Conservation (phyloP, 441 rosid species). For the Eruca vesicaria region DNA sequence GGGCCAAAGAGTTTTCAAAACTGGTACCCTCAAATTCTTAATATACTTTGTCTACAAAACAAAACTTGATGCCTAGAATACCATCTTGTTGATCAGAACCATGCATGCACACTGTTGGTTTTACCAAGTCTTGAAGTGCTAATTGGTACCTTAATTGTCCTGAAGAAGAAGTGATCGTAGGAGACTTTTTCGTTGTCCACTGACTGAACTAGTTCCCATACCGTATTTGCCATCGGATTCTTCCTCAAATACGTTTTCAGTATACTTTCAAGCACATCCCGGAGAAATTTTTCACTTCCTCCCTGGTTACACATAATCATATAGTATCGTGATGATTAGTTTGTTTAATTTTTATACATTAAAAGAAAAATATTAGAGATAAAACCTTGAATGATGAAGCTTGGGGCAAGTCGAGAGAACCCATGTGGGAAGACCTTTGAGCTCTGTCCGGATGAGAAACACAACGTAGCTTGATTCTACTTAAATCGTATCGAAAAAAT, state of each 20-base stretch:
- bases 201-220: slow-evolving; percentile 59
- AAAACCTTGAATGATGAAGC: slow-evolving; percentile 29
- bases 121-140: background rate
- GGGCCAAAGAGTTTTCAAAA: background rate
- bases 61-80: background rate
- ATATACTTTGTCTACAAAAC: background rate
- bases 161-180: slow-evolving; percentile 85
- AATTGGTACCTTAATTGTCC: slow-evolving; percentile 69
- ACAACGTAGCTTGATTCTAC: slow-evolving; percentile 2
- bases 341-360: background rate
- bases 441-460: background rate
- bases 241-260: slow-evolving; percentile 60
- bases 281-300: slow-evolving; percentile 57
- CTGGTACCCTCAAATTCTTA: background rate
- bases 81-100: background rate
- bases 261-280: slow-evolving; percentile 58
- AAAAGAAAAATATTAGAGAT: background rate
- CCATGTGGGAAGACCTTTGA: background rate
- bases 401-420: slow-evolving; percentile 14
- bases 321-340: background rate
- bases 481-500: background rate
- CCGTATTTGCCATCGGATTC: slow-evolving; percentile 71
- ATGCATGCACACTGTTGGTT: slow-evolving; percentile 38
- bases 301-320: slow-evolving; percentile 6
- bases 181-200: slow-evolving; percentile 50